A percentile compares a stretch with the other conserved stretches of the same genome.
Conservation (phyloP, 306 rosid species). For the Gastrolobium villosum region DNA sequence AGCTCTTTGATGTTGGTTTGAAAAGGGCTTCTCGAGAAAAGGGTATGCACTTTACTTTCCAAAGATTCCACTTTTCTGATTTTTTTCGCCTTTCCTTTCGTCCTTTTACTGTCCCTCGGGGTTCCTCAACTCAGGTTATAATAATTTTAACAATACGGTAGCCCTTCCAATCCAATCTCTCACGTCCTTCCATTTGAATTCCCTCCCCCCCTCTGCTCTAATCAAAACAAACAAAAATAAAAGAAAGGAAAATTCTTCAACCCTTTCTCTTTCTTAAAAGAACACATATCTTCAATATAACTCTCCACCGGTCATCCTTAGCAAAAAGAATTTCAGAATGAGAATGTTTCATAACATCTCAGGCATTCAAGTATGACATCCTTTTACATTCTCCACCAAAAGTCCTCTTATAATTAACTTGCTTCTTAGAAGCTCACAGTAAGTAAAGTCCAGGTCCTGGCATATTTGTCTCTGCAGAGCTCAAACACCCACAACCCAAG, state of each 20-base stretch:
- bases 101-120: constrained; percentile 57
- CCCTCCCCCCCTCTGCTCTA: constrained; percentile 10
- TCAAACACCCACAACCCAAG: neutral
- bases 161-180: constrained; percentile 14
- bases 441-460: constrained; percentile 19
- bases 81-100: constrained; percentile 59
- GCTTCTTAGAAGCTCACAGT: constrained; percentile 26
- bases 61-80: constrained; percentile 70
- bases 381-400: constrained; percentile 26
- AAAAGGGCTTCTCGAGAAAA: constrained; percentile 62
- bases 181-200: constrained; percentile 30
- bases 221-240: neutral
- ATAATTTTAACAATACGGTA: constrained; percentile 2
- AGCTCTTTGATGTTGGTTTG: constrained; percentile 54
- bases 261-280: constrained; percentile 30
- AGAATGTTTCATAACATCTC: constrained; percentile 47
- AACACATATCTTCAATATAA: constrained; percentile 27
- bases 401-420: constrained; percentile 1
- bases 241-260: neutral
- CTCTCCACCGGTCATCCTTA: constrained; percentile 20
- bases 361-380: constrained; percentile 36
- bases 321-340: constrained; percentile 45
- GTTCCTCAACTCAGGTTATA: constrained; percentile 45
- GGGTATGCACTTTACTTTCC: constrained; percentile 56
- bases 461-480: constrained; percentile 3